phyloP scores from a whole-genome alignment of 352 stramenopile genomes.

The Phytophthora tubulina region DNA sequence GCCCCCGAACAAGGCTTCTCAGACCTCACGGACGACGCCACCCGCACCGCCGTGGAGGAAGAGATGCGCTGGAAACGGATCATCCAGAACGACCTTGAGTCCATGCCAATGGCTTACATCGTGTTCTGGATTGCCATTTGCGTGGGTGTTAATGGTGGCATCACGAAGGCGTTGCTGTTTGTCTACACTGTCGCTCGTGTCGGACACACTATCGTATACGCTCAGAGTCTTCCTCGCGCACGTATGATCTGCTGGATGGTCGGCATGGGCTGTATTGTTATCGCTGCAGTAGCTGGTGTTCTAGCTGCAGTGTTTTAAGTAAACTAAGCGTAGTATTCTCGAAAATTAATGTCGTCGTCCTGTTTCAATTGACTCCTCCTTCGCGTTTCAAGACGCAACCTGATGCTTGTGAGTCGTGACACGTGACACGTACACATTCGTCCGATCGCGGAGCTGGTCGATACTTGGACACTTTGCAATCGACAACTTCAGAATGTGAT shows the following conservation, averaged over 20 bases:
- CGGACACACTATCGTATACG: slow-evolving; percentile 57
- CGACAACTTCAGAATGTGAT: slow-evolving; percentile 15
- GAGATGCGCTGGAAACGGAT: slow-evolving; percentile 69
- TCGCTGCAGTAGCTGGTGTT: slow-evolving; percentile 25
- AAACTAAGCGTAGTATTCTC: not conserved
- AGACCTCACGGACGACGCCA: slow-evolving; percentile 39
- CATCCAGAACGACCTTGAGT: slow-evolving; percentile 70
- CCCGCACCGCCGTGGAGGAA: slow-evolving; percentile 32
- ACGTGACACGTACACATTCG: slow-evolving; percentile 4
- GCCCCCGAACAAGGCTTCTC: slow-evolving; percentile 30
- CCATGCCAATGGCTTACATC: slow-evolving; percentile 62
- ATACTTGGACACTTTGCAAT: not conserved
- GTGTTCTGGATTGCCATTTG: slow-evolving; percentile 56
- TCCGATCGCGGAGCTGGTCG: slow-evolving; percentile 14
- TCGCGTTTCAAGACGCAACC: too few species aligned
- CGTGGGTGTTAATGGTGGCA: slow-evolving; percentile 42
- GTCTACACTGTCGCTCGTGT: slow-evolving; percentile 59
- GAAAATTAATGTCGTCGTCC: slow-evolving; percentile 15
- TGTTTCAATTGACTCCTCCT: too few species aligned
- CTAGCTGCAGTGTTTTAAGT: slow-evolving; percentile 23
- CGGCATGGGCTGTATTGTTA: slow-evolving; percentile 40
- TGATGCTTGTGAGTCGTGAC: not conserved
- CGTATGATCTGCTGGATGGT: slow-evolving; percentile 44
- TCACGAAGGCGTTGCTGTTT: slow-evolving; percentile 41
- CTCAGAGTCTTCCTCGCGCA: slow-evolving; percentile 38